Evolutionary conservation across 1,139 yeast genomes (phyloP).

Genomic region (Eremothecium cymbalariae): DNA sequence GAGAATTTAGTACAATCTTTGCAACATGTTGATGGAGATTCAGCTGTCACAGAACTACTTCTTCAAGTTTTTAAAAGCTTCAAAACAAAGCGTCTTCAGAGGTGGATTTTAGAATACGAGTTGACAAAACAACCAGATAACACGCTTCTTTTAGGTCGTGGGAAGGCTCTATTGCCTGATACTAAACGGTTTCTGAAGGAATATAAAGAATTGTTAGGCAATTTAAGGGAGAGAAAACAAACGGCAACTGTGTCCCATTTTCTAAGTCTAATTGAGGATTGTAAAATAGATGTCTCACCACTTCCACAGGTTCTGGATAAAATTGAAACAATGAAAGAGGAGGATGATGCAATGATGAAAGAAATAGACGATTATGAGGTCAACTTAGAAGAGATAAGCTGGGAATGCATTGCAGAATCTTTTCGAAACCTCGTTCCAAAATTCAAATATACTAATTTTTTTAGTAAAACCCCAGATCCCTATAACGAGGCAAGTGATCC

Average conservation of each 20-base stretch:
- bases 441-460: conserved; percentile 21
- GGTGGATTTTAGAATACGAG: conserved; percentile 60
- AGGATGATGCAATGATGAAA: conserved; percentile 26
- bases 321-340: conserved; percentile 24
- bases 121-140: conserved; percentile 42
- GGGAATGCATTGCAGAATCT: conserved; percentile 26
- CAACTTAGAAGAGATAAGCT: conserved; percentile 19
- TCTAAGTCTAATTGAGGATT: conserved; percentile 1
- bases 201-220: conserved; percentile 15
- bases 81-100: conserved; percentile 43
- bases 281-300: conserved; percentile 4
- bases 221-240: conserved; percentile 11
- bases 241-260: conserved; percentile 3
- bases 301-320: conserved; percentile 16
- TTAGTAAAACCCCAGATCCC: conserved; percentile 36
- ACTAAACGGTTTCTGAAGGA: conserved; percentile 15
- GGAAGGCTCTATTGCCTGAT: conserved; percentile 30
- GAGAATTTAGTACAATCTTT: conserved; percentile 52
- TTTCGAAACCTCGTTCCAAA: conserved; percentile 24
- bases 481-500: conserved; percentile 44
- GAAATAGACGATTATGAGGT: conserved; percentile 21
- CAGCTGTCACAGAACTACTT: conserved; percentile 41
- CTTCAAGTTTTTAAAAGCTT: conserved; percentile 44
- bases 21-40: conserved; percentile 59
- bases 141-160: conserved; percentile 38